Evolutionary conservation across 768 basidiomycete genomes (phyloP).

Genomic region (Cyathus striatus): DNA sequence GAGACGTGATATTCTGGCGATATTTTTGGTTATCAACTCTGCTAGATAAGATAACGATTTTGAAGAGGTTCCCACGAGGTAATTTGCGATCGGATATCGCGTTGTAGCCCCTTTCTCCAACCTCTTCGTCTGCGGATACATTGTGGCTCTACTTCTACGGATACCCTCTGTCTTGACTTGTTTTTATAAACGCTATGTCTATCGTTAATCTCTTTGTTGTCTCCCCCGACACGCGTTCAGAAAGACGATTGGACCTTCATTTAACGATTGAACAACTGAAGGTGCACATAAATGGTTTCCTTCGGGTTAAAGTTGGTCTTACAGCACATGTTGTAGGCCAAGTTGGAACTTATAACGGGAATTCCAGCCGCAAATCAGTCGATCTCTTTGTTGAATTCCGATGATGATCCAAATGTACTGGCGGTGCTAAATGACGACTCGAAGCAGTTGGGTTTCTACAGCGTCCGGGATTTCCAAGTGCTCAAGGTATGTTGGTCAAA

Average conservation of each 20-base stretch:
- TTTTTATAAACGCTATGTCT: too few species aligned
- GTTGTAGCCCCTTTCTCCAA: too few species aligned
- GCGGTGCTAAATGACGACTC: slow-evolving; percentile 60
- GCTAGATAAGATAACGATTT: too few species aligned
- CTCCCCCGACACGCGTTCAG: slow-evolving; percentile 87
- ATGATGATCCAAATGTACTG: slow-evolving; percentile 44
- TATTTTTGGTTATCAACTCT: too few species aligned
- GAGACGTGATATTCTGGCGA: too few species aligned
- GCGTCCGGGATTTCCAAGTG: slow-evolving; percentile 70
- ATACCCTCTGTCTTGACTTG: too few species aligned
- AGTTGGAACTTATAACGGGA: slow-evolving; percentile 90
- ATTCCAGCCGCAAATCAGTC: slow-evolving; percentile 71
- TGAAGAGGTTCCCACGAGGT: too few species aligned
- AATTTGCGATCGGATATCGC: too few species aligned
- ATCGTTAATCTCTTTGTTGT: slow-evolving; percentile 68
- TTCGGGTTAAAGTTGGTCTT: slow-evolving; percentile 3
- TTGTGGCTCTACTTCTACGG: too few species aligned
- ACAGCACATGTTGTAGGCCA: slow-evolving; percentile 39
- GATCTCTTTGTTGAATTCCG: slow-evolving; percentile 58
- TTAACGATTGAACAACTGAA: slow-evolving; percentile 78
- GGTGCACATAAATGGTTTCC: slow-evolving; percentile 33
- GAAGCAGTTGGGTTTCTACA: slow-evolving; percentile 69
- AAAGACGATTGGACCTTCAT: slow-evolving; percentile 77
- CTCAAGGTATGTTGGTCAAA: slow-evolving; percentile 54
- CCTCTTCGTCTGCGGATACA: too few species aligned